Evolutionary conservation across 345 rosid genomes (phyloP).

Genomic region (Crucihimalaya himalaica): DNA sequence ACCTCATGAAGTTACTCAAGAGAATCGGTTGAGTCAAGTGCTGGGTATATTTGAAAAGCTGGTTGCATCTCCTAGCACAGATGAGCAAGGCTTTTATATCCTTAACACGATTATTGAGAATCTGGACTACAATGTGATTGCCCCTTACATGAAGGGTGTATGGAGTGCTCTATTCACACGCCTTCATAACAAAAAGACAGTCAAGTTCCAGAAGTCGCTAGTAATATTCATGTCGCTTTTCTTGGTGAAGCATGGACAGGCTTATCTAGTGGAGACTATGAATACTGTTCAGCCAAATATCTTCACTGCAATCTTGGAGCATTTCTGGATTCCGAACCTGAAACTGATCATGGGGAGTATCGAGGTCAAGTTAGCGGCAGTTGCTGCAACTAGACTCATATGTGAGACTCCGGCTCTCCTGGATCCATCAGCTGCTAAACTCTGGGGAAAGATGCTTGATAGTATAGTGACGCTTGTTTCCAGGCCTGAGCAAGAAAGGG

Average conservation of each 20-base stretch:
- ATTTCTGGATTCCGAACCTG: constrained; percentile 88
- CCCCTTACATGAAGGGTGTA: constrained; percentile 58
- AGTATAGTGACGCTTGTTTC: constrained; percentile 86
- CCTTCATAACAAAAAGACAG: constrained; percentile 61
- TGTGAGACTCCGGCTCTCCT: constrained; percentile 73
- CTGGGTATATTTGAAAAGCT: constrained; percentile 89
- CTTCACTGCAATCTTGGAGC: constrained; percentile 65
- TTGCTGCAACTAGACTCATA: constrained; percentile 77
- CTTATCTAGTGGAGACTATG: constrained; percentile 67
- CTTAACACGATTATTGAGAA: constrained; percentile 86
- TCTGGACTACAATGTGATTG: constrained; percentile 70
- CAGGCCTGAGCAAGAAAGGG: constrained; percentile 78
- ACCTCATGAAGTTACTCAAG: constrained; percentile 75
- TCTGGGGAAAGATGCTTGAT: constrained; percentile 85
- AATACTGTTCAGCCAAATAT: constrained; percentile 76
- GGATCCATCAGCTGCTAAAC: constrained; percentile 59
- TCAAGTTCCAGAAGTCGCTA: constrained; percentile 76
- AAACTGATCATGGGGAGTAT: constrained; percentile 71
- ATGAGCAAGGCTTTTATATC: constrained; percentile 93
- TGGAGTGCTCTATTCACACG: constrained; percentile 80
- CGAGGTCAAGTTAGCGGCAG: constrained; percentile 77
- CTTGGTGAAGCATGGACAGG: constrained; percentile 83
- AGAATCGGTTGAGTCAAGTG: constrained; percentile 72
- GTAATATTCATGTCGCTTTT: constrained; percentile 89
- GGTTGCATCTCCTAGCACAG: constrained; percentile 69